These are phyloP conservation scores for Dalechampia spathulata DNA, from an alignment of 441 rosid genomes.

Conservation along the genomic window DNA sequence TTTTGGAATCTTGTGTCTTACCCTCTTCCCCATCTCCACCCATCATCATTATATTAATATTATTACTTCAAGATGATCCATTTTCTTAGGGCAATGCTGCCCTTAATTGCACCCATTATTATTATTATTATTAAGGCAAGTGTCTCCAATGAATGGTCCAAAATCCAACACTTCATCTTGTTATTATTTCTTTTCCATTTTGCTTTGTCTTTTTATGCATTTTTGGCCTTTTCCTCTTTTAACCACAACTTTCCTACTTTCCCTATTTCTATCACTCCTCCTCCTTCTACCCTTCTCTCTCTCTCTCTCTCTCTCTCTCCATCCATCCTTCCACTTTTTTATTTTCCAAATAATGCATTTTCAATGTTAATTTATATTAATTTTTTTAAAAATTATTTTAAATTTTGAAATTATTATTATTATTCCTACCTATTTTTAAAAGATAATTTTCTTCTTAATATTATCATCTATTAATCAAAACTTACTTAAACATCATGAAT, in stretches of 20 bases:
- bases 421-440: no score
- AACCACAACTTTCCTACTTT: neutral
- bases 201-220: neutral
- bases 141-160: slow-evolving; percentile 1
- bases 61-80: neutral
- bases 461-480: no score
- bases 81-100: neutral
- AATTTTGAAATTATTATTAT: no score
- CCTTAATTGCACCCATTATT: neutral
- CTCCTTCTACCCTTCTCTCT: neutral
- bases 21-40: neutral
- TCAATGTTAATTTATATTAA: no score
- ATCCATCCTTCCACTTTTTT: no score
- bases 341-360: no score
- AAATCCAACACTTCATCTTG: slow-evolving; percentile 4
- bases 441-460: no score
- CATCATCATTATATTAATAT: neutral
- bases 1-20: slow-evolving; percentile 13
- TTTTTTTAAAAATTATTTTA: no score
- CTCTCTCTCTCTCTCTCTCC: no score
- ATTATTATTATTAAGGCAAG: no score
- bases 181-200: neutral
- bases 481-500: no score
- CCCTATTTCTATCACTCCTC: neutral
- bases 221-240: slow-evolving; percentile 3